phyloP scores from a whole-genome alignment of 1,284 basidiomycete genomes.

The Mycena sp. region DNA sequence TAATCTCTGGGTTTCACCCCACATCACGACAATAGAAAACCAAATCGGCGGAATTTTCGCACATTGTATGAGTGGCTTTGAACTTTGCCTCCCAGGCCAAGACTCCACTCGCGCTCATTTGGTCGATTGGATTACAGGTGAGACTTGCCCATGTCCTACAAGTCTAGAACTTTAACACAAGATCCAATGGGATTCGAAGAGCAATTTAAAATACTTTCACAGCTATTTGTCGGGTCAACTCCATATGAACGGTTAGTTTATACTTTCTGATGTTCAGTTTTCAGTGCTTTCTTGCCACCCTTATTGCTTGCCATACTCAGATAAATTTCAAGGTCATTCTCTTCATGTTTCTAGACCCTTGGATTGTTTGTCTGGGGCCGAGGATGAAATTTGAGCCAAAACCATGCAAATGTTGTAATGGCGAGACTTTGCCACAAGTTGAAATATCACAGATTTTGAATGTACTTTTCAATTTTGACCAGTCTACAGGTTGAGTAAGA shows the following conservation, averaged over 20 bases:
- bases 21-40: neutral
- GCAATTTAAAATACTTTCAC: too few species aligned
- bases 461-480: neutral
- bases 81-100: too few species aligned
- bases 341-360: neutral
- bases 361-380: neutral
- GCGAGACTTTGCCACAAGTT: neutral
- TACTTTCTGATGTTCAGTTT: too few species aligned
- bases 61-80: neutral
- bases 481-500: neutral
- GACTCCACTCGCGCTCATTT: too few species aligned
- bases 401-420: neutral
- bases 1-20: neutral
- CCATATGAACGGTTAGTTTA: too few species aligned
- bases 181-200: too few species aligned
- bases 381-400: neutral
- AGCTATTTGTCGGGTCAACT: too few species aligned
- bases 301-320: neutral
- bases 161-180: too few species aligned
- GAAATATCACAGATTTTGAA: neutral
- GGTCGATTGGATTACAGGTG: too few species aligned
- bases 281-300: too few species aligned
- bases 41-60: neutral
- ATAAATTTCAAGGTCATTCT: neutral
- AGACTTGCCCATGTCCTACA: too few species aligned